Conservation (phyloP, 148 eudicot genomes). For the Vaccinium vitisidaea region DNA sequence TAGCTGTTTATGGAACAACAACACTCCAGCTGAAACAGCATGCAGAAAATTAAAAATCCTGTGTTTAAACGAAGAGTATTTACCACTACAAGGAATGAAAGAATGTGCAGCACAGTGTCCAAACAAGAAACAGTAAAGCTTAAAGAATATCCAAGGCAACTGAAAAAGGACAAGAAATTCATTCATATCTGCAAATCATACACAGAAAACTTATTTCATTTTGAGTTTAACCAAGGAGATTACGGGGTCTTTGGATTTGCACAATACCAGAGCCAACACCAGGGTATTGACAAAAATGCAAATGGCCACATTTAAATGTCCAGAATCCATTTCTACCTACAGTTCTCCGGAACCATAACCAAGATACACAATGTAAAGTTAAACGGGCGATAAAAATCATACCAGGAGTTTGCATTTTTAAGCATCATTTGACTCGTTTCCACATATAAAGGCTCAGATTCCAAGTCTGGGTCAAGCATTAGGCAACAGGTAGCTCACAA, state of each 20-base stretch:
- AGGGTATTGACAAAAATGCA: constrained; percentile 1
- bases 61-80: background rate
- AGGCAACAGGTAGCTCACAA: background rate
- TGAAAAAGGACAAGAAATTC: background rate
- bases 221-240: background rate
- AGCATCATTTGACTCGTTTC: background rate
- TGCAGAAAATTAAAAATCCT: background rate
- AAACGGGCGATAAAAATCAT: background rate
- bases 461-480: background rate
- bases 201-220: background rate
- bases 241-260: background rate
- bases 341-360: background rate
- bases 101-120: background rate
- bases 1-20: background rate
- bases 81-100: constrained; percentile 1
- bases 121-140: background rate
- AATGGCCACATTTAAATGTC: background rate
- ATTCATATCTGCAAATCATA: background rate
- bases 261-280: background rate
- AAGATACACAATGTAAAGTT: background rate
- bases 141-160: background rate
- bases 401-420: background rate
- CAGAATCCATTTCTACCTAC: background rate
- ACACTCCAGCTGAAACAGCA: background rate
- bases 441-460: background rate